Evolutionary conservation across 2,329 filamentous ascomycete genomes (phyloP).

Genomic region (Calonectria hawksworthii): DNA sequence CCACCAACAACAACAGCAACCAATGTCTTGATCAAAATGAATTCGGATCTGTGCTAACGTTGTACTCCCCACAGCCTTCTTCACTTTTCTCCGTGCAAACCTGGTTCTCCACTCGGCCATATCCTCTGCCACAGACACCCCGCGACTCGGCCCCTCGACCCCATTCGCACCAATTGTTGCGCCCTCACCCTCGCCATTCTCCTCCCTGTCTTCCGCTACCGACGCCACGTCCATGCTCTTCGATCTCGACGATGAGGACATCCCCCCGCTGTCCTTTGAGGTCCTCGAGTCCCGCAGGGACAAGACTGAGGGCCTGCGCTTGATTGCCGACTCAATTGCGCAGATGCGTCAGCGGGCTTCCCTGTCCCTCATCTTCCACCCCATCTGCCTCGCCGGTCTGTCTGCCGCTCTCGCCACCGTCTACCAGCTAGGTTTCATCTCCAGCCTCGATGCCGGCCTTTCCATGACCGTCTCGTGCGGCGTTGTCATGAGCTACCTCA

Average conservation of each 20-base stretch:
- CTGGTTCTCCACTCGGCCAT: conserved; percentile 77
- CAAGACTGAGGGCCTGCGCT: conserved; percentile 76
- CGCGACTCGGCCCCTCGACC: conserved; percentile 68
- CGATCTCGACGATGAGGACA: conserved; percentile 55
- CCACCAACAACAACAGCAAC: neutral
- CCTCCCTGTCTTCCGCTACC: conserved; percentile 56
- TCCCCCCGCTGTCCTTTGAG: conserved; percentile 76
- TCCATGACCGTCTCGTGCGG: conserved; percentile 71
- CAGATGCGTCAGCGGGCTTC: conserved; percentile 83
- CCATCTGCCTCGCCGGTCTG: conserved; percentile 65
- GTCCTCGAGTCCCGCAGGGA: conserved; percentile 68
- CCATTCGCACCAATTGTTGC: conserved; percentile 53
- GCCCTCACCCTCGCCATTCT: conserved; percentile 70
- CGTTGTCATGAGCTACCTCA: conserved; percentile 73
- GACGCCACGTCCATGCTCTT: conserved; percentile 69
- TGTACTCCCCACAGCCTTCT: conserved; percentile 73
- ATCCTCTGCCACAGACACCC: conserved; percentile 75
- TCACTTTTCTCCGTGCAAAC: conserved; percentile 85
- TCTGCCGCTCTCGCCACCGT: conserved; percentile 57
- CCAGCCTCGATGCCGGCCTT: conserved; percentile 65
- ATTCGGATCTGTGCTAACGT: conserved; percentile 31
- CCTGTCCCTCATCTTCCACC: conserved; percentile 74
- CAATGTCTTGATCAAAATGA: neutral
- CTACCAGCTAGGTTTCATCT: conserved; percentile 62
- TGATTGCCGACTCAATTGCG: conserved; percentile 85